A percentile compares a stretch with the other conserved stretches of the same genome.
These are phyloP conservation scores for Amanita molliuscula DNA, from an alignment of 768 basidiomycete genomes.

Conservation along the genomic window DNA sequence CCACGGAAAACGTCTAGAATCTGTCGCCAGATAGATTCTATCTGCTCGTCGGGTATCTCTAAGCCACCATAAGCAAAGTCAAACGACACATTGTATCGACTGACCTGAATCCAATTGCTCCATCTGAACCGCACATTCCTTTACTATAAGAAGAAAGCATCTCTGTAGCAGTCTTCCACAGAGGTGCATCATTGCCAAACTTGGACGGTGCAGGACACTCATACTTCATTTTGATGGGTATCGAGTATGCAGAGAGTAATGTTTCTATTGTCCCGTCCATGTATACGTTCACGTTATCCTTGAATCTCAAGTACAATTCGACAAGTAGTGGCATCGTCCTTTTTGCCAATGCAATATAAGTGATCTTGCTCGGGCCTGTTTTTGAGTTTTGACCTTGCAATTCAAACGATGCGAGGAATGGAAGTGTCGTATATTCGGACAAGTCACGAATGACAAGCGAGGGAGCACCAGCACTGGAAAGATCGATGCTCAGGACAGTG, in stretches of 20 bases:
- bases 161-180: slow-evolving; percentile 94
- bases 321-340: slow-evolving; percentile 78
- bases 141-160: slow-evolving; percentile 68
- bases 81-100: slow-evolving; percentile 8
- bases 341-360: slow-evolving; percentile 87
- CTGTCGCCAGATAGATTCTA: slow-evolving; percentile 82
- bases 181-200: slow-evolving; percentile 74
- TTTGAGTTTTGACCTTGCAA: slow-evolving; percentile 30
- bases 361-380: slow-evolving; percentile 49
- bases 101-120: slow-evolving; percentile 39
- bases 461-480: slow-evolving; percentile 48
- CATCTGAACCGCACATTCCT: slow-evolving; percentile 48
- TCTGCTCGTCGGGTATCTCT: slow-evolving; percentile 52
- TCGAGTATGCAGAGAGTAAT: slow-evolving; percentile 75
- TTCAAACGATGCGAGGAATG: slow-evolving; percentile 77
- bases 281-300: slow-evolving; percentile 51
- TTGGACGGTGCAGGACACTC: slow-evolving; percentile 87
- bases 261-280: slow-evolving; percentile 77
- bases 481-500: slow-evolving; percentile 56
- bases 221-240: slow-evolving; percentile 91
- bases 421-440: slow-evolving; percentile 77
- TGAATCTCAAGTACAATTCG: slow-evolving; percentile 65
- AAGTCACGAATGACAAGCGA: slow-evolving; percentile 77
- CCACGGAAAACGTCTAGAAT: slow-evolving; percentile 74
- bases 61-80: background rate